phyloP scores from a whole-genome alignment of 495 filamentous ascomycete genomes.

The Chaetomidium leptoderma region DNA sequence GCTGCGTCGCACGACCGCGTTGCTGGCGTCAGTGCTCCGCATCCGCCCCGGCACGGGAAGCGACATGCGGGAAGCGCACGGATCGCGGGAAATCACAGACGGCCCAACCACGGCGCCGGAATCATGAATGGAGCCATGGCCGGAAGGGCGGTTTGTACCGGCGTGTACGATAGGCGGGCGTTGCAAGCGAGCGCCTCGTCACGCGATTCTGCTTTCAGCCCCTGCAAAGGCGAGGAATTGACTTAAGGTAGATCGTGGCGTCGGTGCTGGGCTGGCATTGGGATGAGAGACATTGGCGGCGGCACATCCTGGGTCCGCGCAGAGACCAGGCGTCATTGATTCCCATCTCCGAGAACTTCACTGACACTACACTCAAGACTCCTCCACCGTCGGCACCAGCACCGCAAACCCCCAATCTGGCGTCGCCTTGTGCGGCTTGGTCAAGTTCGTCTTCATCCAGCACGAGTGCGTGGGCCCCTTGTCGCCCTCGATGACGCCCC shows the following conservation, averaged over 20 bases:
- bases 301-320: no score
- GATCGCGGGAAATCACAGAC: background rate
- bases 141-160: no score
- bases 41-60: slow-evolving; percentile 6
- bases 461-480: slow-evolving; percentile 33
- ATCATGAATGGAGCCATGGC: no score
- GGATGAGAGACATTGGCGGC: no score
- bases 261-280: no score
- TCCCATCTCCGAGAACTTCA: no score
- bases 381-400: slow-evolving; percentile 11
- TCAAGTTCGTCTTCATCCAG: slow-evolving; percentile 54
- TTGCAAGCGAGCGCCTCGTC: background rate
- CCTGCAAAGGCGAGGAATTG: no score
- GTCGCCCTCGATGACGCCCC: slow-evolving; percentile 32
- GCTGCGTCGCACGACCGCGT: background rate
- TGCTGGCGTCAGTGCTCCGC: slow-evolving; percentile 1
- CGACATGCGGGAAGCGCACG: background rate
- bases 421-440: slow-evolving; percentile 44
- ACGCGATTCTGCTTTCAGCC: no score
- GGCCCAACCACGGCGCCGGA: slow-evolving; percentile 4
- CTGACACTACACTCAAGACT: no score
- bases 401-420: slow-evolving; percentile 41
- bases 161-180: no score
- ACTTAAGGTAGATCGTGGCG: no score
- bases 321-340: no score